These are phyloP conservation scores for Ceriops tagal DNA, from an alignment of 345 rosid genomes.

Conservation along the genomic window DNA sequence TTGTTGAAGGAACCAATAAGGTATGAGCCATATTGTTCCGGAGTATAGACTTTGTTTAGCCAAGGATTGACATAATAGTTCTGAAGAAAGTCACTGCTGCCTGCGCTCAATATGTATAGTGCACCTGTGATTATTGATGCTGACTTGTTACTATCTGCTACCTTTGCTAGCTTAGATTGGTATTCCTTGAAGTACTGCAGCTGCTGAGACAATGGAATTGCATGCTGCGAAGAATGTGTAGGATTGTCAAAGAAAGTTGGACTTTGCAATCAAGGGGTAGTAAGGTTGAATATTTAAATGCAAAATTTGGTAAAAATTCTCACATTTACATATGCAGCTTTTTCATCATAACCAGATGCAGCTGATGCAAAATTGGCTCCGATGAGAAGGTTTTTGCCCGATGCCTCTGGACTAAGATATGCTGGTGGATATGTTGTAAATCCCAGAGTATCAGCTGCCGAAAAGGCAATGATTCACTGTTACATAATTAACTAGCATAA, in stretches of 20 bases:
- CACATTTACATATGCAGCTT: constrained; percentile 59
- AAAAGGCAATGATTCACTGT: background rate
- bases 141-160: constrained; percentile 55
- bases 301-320: background rate
- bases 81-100: constrained; percentile 88
- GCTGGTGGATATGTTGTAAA: constrained; percentile 75
- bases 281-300: background rate
- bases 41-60: constrained; percentile 48
- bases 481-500: too few relatives aligned
- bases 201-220: constrained; percentile 71
- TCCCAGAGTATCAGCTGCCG: constrained; percentile 82
- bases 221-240: constrained; percentile 50
- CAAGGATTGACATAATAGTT: constrained; percentile 80
- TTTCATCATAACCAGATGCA: constrained; percentile 84
- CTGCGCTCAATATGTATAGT: constrained; percentile 67
- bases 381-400: constrained; percentile 78
- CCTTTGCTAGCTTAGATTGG: constrained; percentile 56
- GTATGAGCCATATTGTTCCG: constrained; percentile 64
- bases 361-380: constrained; percentile 98
- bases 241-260: background rate
- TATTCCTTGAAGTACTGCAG: constrained; percentile 76
- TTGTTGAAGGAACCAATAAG: constrained; percentile 51
- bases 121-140: constrained; percentile 60
- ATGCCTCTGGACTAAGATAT: constrained; percentile 83
- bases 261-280: background rate